Conservation (phyloP, 2,329 filamentous ascomycete species). For the Blastomyces percursus region DNA sequence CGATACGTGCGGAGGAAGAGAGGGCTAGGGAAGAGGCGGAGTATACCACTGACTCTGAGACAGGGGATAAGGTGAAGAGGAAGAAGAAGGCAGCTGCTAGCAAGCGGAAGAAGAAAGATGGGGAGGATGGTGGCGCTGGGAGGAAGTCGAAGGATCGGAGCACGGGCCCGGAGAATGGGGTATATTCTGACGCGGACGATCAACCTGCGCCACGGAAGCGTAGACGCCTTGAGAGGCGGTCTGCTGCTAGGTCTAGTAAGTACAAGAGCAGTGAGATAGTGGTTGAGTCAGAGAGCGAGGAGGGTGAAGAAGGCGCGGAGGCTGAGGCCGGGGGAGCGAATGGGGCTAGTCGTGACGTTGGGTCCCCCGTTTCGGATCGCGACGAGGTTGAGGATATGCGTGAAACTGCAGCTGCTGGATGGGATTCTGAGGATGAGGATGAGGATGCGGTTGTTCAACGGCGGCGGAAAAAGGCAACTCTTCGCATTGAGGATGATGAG, state of each 20-base stretch:
- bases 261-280: slow-evolving; percentile 81
- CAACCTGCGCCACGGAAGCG: slow-evolving; percentile 44
- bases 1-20: slow-evolving; percentile 61
- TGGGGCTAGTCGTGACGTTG: slow-evolving; percentile 1
- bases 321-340: slow-evolving; percentile 12
- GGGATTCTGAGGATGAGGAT: slow-evolving; percentile 41
- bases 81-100: slow-evolving; percentile 49
- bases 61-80: slow-evolving; percentile 67
- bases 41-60: slow-evolving; percentile 69
- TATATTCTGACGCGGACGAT: slow-evolving; percentile 13
- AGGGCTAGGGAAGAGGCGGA: slow-evolving; percentile 60
- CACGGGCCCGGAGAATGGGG: slow-evolving; percentile 20
- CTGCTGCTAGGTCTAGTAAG: slow-evolving; percentile 43
- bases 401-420: slow-evolving; percentile 20
- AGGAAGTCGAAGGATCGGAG: slow-evolving; percentile 25
- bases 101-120: slow-evolving; percentile 53
- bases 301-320: slow-evolving; percentile 24
- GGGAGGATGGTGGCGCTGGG: slow-evolving; percentile 28
- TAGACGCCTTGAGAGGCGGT: slow-evolving; percentile 48
- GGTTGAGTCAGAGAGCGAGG: slow-evolving; percentile 60
- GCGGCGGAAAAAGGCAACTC: slow-evolving; percentile 24
- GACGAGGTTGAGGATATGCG: slow-evolving; percentile 22
- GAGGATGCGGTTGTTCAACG: slow-evolving; percentile 23
- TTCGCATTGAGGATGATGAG: slow-evolving; percentile 30
- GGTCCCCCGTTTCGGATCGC: slow-evolving; percentile 7